Evolutionary conservation across 108 stramenopile genomes (phyloP).

Genomic region (Epithemia pelagica): DNA sequence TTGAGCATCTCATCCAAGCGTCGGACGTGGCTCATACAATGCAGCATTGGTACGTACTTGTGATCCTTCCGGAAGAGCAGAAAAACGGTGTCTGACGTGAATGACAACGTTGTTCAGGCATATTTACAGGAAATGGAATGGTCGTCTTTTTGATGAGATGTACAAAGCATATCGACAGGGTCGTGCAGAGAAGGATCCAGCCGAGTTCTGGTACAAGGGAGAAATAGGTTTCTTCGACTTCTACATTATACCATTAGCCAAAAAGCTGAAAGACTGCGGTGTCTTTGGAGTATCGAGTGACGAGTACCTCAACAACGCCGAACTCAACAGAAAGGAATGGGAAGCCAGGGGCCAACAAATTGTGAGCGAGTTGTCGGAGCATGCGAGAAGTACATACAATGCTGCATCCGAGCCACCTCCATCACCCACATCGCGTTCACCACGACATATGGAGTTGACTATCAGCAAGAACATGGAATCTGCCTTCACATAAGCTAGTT

Average conservation of each 20-base stretch:
- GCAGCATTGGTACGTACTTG: constrained; percentile 11
- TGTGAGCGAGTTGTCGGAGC: constrained; percentile 11
- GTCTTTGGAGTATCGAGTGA: constrained; percentile 23
- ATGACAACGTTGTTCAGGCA: background rate
- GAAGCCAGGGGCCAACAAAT: constrained; percentile 21
- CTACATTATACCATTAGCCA: constrained; percentile 13
- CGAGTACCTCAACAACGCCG: constrained; percentile 21
- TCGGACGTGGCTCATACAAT: constrained; percentile 10
- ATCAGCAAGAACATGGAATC: too few relatives aligned
- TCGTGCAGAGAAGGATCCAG: constrained; percentile 6
- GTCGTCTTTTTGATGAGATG: constrained; percentile 12
- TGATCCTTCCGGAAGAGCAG: too few relatives aligned
- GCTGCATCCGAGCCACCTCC: background rate
- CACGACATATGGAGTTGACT: background rate
- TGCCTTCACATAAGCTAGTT: too few relatives aligned
- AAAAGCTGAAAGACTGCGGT: constrained; percentile 30
- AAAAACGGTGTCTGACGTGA: too few relatives aligned
- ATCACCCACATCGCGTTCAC: background rate
- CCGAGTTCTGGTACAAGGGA: constrained; percentile 20
- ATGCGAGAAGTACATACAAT: background rate
- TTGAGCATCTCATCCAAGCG: constrained; percentile 13
- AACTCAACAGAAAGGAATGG: constrained; percentile 21
- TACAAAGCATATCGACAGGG: constrained; percentile 4
- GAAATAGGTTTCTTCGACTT: constrained; percentile 23
- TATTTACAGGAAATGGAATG: constrained; percentile 15